Conservation (phyloP, 2,329 filamentous ascomycete species). For the Ambrosiella beaveri region DNA sequence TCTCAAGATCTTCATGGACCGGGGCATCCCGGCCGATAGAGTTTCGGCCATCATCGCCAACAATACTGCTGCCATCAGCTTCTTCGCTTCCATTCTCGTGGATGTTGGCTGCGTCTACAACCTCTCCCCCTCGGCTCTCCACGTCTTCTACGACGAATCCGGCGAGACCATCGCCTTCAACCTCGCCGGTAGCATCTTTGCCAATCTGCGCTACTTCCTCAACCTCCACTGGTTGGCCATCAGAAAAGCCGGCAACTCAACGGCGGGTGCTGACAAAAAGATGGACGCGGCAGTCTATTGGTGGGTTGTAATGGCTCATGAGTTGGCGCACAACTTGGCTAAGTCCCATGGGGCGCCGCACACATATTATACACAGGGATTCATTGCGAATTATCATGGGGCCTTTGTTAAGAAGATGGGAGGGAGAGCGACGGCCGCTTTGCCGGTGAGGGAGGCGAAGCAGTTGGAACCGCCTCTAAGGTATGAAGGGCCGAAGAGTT, state of each 20-base stretch:
- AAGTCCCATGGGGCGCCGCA: slow-evolving; percentile 59
- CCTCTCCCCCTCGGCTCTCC: slow-evolving; percentile 49
- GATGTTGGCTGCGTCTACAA: slow-evolving; percentile 58
- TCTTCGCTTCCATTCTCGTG: slow-evolving; percentile 51
- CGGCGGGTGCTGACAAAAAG: slow-evolving; percentile 1
- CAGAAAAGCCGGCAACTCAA: slow-evolving; percentile 19
- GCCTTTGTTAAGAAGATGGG: slow-evolving; percentile 44
- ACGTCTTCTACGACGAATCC: slow-evolving; percentile 70
- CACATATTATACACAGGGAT: slow-evolving; percentile 71
- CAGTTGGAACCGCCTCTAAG: background rate
- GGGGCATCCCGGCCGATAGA: slow-evolving; percentile 24
- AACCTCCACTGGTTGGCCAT: slow-evolving; percentile 51
- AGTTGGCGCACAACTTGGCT: slow-evolving; percentile 88
- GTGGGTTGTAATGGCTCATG: slow-evolving; percentile 92
- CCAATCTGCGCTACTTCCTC: slow-evolving; percentile 76
- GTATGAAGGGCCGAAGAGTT: background rate
- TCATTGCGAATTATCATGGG: slow-evolving; percentile 60
- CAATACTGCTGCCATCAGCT: slow-evolving; percentile 45
- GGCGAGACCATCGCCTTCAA: slow-evolving; percentile 90
- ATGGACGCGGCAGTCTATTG: slow-evolving; percentile 63
- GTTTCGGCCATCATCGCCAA: slow-evolving; percentile 38
- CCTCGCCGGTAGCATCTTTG: slow-evolving; percentile 70
- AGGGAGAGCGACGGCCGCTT: background rate
- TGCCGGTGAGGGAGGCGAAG: background rate
- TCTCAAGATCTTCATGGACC: slow-evolving; percentile 57